Percentiles rank a stretch among this genome's conserved stretches.
phyloP scores from a whole-genome alignment of 2,329 filamentous ascomycete genomes.

The Fusarium beomiforme region DNA sequence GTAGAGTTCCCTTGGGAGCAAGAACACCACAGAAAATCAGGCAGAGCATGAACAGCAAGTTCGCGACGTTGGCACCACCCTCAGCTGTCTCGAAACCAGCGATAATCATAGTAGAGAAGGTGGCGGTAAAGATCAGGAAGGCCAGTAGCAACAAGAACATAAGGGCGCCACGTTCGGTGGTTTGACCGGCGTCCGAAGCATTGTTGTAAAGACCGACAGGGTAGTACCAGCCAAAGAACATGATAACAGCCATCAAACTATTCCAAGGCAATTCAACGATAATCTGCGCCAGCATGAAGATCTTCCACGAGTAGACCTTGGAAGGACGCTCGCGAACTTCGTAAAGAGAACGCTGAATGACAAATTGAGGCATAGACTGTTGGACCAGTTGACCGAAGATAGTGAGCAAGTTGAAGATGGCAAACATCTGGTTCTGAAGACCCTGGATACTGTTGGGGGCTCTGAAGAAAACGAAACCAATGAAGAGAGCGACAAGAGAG shows the following conservation, averaged over 20 bases:
- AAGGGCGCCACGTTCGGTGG: slow-evolving; percentile 75
- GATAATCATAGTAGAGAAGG: slow-evolving; percentile 82
- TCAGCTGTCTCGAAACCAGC: slow-evolving; percentile 73
- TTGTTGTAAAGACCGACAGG: slow-evolving; percentile 81
- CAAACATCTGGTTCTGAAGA: slow-evolving; percentile 87
- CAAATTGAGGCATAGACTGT: slow-evolving; percentile 87
- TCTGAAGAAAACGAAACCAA: slow-evolving; percentile 83
- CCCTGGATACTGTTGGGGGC: slow-evolving; percentile 78
- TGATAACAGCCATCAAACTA: slow-evolving; percentile 76
- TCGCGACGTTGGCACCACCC: slow-evolving; percentile 73
- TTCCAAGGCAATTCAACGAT: slow-evolving; percentile 90
- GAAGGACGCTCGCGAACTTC: slow-evolving; percentile 86
- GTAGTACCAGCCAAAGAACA: slow-evolving; percentile 88
- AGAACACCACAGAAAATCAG: slow-evolving; percentile 53
- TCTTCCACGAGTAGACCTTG: slow-evolving; percentile 86
- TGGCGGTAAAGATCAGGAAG: slow-evolving; percentile 84
- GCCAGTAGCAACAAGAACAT: slow-evolving; percentile 81
- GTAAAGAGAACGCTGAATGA: slow-evolving; percentile 82
- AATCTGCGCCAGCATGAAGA: slow-evolving; percentile 86
- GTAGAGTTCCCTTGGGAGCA: slow-evolving; percentile 58
- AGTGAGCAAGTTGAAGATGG: slow-evolving; percentile 84
- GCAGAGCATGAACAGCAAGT: slow-evolving; percentile 70
- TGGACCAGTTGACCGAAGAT: slow-evolving; percentile 84
- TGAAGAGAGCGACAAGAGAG: slow-evolving; percentile 73
- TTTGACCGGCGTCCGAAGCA: slow-evolving; percentile 67